Base-by-base conservation (phyloP, 495 filamentous ascomycete genomes). In the Aspergillus sclerotioniger region DNA sequence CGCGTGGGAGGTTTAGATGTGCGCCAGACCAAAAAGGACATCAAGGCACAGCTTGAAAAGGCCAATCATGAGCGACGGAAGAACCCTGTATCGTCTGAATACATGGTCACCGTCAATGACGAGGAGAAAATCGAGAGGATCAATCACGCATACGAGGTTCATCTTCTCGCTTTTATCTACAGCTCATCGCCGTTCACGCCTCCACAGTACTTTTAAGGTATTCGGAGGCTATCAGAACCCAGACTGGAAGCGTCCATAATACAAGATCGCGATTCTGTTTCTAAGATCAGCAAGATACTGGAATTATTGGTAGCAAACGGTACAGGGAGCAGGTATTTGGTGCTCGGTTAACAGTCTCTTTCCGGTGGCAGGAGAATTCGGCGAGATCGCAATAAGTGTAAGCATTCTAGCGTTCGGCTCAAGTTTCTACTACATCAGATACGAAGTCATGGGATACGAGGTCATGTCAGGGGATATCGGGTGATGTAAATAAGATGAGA, bases 1-100 rank as follows among this genome's bases (percentile, higher is more conserved):
- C 33, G 53, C n/a, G 47, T 71, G 16, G 61, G 63, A 6, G 67
- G 68, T 1, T 55, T 72, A 21, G 33, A 72, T 50, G 72, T 67
- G 70, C 58, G 32, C 48, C 57, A 37, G 8, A 53, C 66, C 8
- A 51, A 61, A 33, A 7, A 59, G 35, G 20, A 54, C 0, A 43
- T 63, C 29, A 35, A 28, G 43, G 51, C 5, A 3, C 28, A 7
- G 16, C 15, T 51, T 15, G 55, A 41, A 7, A 25, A 29, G 16
- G 55, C 35, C 45, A 19, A 6, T 13, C 17, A 32, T n/a, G 29
- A 35, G 51, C 32, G 51, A 3, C 32, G 52, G 3, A 19, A 50
- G 13, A 16, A 50, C n/a, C 47, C 25, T 16, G 47, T 50, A 1
- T 50, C 47, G 16, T 15, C 25, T 28, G 7, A 32, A 8, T 50